A percentile compares a stretch with the other conserved stretches of the same genome.
Conservation (phyloP, 2,329 filamentous ascomycete genomes). For the Aschersonia sp. region DNA sequence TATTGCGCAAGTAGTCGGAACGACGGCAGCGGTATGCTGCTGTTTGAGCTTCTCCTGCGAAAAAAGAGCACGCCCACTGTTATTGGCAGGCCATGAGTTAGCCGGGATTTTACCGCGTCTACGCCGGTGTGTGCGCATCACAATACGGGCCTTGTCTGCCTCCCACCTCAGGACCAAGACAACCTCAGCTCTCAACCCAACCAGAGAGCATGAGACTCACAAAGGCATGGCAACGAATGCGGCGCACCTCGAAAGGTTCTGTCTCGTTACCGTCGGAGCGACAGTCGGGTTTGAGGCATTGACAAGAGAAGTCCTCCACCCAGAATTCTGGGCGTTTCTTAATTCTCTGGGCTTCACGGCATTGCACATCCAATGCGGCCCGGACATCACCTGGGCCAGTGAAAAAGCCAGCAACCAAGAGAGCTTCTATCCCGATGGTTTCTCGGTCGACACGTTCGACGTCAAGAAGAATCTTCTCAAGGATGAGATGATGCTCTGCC, state of each 20-base stretch:
- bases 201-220: no score
- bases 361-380: conserved; percentile 70
- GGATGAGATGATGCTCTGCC: conserved; percentile 40
- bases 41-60: no score
- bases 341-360: conserved; percentile 48
- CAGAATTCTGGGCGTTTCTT: conserved; percentile 49
- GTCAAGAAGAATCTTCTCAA: conserved; percentile 17
- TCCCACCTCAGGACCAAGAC: no score
- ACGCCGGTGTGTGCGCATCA: no score
- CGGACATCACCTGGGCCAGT: conserved; percentile 33
- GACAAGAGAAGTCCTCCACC: conserved; percentile 48
- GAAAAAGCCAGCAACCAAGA: conserved; percentile 7
- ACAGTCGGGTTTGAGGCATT: conserved; percentile 72
- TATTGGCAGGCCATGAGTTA: no score
- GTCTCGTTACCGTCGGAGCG: conserved; percentile 84
- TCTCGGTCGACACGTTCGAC: conserved; percentile 17
- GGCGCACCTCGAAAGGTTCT: conserved; percentile 22
- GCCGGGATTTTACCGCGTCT: no score
- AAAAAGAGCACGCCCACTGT: no score
- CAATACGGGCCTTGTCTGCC: no score
- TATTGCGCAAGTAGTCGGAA: no score
- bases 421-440: conserved; percentile 10
- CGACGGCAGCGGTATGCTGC: no score
- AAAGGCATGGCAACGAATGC: conserved; percentile 3
- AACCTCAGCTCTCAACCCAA: no score